Percentiles rank a stretch among this genome's conserved stretches.
Conservation (phyloP, 2,329 filamentous ascomycete genomes). For the Verticillium nonalfalfae region DNA sequence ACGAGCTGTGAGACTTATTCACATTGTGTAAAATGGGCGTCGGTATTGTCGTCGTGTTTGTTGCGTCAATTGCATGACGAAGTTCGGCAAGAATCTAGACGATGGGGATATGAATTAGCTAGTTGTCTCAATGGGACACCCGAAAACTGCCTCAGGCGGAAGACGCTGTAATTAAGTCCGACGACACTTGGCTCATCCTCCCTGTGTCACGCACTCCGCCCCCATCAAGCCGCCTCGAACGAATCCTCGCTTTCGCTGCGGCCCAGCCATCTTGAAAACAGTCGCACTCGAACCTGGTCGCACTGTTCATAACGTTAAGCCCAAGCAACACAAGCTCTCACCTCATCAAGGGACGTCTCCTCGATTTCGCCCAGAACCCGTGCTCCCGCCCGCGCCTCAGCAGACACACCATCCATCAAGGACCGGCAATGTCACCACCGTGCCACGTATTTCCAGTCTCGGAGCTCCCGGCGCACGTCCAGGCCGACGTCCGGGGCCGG, state of each 20-base stretch:
- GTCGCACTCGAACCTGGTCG: too few relatives aligned
- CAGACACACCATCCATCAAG: slow-evolving; percentile 20
- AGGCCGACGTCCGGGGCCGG: slow-evolving; percentile 39
- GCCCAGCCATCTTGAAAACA: not conserved
- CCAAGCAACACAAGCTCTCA: slow-evolving; percentile 24
- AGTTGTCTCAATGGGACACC: not conserved
- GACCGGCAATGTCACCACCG: slow-evolving; percentile 48
- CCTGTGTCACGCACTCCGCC: not conserved
- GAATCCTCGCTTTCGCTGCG: not conserved
- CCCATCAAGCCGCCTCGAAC: not conserved
- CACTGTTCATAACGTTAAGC: not conserved
- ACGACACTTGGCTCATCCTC: not conserved
- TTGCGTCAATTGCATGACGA: not conserved
- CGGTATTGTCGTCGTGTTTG: not conserved
- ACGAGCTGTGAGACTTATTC: not conserved
- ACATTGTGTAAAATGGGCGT: not conserved
- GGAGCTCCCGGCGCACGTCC: slow-evolving; percentile 42
- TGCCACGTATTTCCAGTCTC: slow-evolving; percentile 47
- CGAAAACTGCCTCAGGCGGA: not conserved
- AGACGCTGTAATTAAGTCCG: slow-evolving; percentile 2
- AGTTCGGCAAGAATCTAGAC: not conserved
- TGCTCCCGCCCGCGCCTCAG: slow-evolving; percentile 37
- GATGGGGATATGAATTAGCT: not conserved
- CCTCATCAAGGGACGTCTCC: slow-evolving; percentile 53
- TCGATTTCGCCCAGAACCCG: slow-evolving; percentile 49